Conservation (phyloP, 2,329 filamentous ascomycete genomes). For the Parascedosporium putredinis region DNA sequence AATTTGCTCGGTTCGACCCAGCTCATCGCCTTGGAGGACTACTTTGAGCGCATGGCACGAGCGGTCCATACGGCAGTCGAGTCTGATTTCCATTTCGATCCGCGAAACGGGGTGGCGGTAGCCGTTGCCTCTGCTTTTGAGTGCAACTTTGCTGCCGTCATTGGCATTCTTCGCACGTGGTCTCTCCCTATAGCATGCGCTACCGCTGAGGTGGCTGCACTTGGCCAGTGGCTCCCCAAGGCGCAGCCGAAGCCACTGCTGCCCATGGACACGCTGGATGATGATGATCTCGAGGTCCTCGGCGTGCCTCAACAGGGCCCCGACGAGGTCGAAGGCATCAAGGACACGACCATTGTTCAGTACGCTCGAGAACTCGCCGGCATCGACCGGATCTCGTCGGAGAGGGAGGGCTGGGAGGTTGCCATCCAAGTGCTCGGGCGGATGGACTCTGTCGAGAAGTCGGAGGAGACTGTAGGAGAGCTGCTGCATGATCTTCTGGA, state of each 20-base stretch:
- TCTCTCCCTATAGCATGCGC: slow-evolving; percentile 70
- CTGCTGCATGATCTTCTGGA: slow-evolving; percentile 59
- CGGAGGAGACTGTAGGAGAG: slow-evolving; percentile 63
- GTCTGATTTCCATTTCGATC: slow-evolving; percentile 68
- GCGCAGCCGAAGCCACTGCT: slow-evolving; percentile 42
- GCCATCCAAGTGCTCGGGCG: slow-evolving; percentile 74
- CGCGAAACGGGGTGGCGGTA: slow-evolving; percentile 65
- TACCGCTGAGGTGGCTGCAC: slow-evolving; percentile 72
- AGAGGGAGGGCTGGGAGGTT: slow-evolving; percentile 76
- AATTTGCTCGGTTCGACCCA: slow-evolving; percentile 7
- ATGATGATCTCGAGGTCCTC: slow-evolving; percentile 76
- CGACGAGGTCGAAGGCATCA: slow-evolving; percentile 53
- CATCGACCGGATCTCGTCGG: slow-evolving; percentile 35
- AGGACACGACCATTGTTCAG: slow-evolving; percentile 66
- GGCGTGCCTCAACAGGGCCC: slow-evolving; percentile 52
- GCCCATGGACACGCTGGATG: slow-evolving; percentile 52
- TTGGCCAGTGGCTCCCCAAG: slow-evolving; percentile 70
- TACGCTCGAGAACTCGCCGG: slow-evolving; percentile 63
- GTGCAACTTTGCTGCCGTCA: slow-evolving; percentile 65
- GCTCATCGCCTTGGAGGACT: slow-evolving; percentile 39
- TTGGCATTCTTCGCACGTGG: slow-evolving; percentile 67
- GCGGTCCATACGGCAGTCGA: slow-evolving; percentile 59
- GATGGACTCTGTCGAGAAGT: slow-evolving; percentile 61
- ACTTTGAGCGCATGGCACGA: slow-evolving; percentile 61
- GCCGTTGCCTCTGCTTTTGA: slow-evolving; percentile 75